Evolutionary conservation across 306 rosid species (phyloP).

Genomic region (Parietaria judaica): DNA sequence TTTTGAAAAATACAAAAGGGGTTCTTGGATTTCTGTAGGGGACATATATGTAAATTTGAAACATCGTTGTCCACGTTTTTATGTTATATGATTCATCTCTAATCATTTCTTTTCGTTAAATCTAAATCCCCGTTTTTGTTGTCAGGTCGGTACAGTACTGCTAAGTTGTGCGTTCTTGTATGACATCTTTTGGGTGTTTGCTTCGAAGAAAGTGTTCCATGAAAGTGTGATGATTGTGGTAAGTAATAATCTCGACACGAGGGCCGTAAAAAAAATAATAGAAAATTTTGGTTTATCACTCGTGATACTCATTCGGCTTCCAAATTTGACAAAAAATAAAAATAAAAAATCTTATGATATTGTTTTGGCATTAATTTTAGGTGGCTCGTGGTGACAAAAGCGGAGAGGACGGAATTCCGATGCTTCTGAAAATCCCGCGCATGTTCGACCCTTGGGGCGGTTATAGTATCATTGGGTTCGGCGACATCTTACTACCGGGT

Average conservation of each 20-base stretch:
- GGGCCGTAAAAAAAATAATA: too few relatives aligned
- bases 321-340: too few relatives aligned
- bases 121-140: too few relatives aligned
- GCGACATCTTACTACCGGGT: constrained; percentile 95
- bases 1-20: too few relatives aligned
- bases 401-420: constrained; percentile 94
- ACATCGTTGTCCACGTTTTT: too few relatives aligned
- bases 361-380: constrained; percentile 25
- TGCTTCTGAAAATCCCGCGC: constrained; percentile 91
- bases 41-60: too few relatives aligned
- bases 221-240: constrained; percentile 99
- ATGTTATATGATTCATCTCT: too few relatives aligned
- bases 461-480: constrained; percentile 93
- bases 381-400: constrained; percentile 88
- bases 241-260: constrained; percentile 21
- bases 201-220: constrained; percentile 68
- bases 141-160: constrained; percentile 86
- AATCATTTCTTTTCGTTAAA: too few relatives aligned
- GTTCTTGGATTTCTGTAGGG: too few relatives aligned
- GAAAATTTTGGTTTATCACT: too few relatives aligned
- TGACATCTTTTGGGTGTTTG: constrained; percentile 92
- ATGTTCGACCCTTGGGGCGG: constrained; percentile 97
- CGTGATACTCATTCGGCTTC: too few relatives aligned
- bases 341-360: not conserved
- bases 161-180: constrained; percentile 84